A percentile compares a stretch with the other conserved stretches of the same genome.
Conservation (phyloP, 2,329 filamentous ascomycete genomes). For the Lachnellula subtilissima region DNA sequence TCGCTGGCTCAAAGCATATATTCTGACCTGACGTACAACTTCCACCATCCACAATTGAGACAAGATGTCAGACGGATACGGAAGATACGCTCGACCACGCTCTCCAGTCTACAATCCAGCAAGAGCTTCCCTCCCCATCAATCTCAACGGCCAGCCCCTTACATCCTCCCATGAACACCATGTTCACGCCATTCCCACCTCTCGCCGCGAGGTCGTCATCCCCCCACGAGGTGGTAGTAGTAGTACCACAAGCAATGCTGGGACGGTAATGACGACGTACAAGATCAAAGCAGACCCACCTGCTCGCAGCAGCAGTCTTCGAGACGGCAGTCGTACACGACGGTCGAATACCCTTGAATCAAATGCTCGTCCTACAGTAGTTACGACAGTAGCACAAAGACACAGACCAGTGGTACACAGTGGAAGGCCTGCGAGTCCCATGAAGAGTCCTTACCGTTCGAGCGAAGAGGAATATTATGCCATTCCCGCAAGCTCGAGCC, state of each 20-base stretch:
- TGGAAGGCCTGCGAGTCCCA: constrained; percentile 42
- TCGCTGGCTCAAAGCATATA: background rate
- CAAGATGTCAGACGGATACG: constrained; percentile 46
- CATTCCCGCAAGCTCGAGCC: constrained; percentile 54
- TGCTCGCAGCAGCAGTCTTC: constrained; percentile 42
- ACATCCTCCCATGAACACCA: constrained; percentile 43
- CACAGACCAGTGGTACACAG: constrained; percentile 27
- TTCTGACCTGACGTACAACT: background rate
- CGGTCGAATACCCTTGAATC: constrained; percentile 45
- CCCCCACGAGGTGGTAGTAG: constrained; percentile 34
- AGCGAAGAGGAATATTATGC: constrained; percentile 52
- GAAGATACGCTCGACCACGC: constrained; percentile 41
- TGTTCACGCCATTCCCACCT: constrained; percentile 47
- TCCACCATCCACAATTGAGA: background rate
- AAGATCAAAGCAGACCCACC: constrained; percentile 50
- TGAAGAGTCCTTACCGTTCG: constrained; percentile 48
- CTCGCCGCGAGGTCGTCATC: constrained; percentile 32
- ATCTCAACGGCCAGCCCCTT: constrained; percentile 27
- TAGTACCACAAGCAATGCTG: constrained; percentile 24
- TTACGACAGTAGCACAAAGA: constrained; percentile 46
- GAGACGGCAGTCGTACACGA: constrained; percentile 45
- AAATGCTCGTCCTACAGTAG: constrained; percentile 44
- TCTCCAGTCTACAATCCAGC: constrained; percentile 46
- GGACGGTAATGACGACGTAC: constrained; percentile 49
- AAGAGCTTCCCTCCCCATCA: constrained; percentile 49